A percentile compares a stretch with the other conserved stretches of the same genome.
phyloP scores from a whole-genome alignment of 2,329 filamentous ascomycete genomes.

The Claviceps monticola region DNA sequence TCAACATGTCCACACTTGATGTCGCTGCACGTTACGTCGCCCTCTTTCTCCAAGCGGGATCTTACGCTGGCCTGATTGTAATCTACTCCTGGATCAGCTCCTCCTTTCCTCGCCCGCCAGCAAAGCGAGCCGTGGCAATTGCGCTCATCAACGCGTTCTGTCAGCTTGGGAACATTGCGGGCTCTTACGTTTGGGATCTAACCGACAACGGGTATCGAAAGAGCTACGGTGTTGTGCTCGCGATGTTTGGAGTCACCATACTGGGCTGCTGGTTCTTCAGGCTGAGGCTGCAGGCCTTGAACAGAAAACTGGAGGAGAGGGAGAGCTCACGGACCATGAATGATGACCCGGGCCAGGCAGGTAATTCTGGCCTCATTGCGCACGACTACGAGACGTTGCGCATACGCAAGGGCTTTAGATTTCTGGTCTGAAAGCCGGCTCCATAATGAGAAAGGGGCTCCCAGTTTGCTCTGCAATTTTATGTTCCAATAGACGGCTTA shows the following conservation, averaged over 20 bases:
- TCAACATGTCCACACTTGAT: slow-evolving; percentile 43
- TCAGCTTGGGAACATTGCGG: slow-evolving; percentile 45
- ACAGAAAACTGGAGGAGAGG: slow-evolving; percentile 31
- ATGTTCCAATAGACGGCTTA: no score
- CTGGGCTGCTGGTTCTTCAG: slow-evolving; percentile 36
- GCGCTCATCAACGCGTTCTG: slow-evolving; percentile 46
- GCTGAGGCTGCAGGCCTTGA: slow-evolving; percentile 30
- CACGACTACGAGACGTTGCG: not conserved
- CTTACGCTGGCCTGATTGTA: slow-evolving; percentile 45
- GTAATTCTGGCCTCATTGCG: not conserved
- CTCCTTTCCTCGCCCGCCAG: slow-evolving; percentile 42
- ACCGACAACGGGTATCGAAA: slow-evolving; percentile 45
- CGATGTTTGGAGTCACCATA: slow-evolving; percentile 49
- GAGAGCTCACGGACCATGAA: slow-evolving; percentile 13
- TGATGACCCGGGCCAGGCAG: not conserved
- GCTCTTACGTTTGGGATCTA: slow-evolving; percentile 49
- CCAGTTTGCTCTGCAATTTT: no score
- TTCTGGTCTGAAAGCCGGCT: slow-evolving; percentile 9
- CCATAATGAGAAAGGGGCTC: no score
- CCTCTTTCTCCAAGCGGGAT: slow-evolving; percentile 43
- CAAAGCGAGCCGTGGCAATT: slow-evolving; percentile 47
- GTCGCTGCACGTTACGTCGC: slow-evolving; percentile 44
- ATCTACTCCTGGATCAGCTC: slow-evolving; percentile 46
- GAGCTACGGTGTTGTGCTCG: slow-evolving; percentile 49
- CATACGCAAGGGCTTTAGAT: slow-evolving; percentile 6